Evolutionary conservation across 2,329 filamentous ascomycete species (phyloP).

Genomic region (Fusarium sp.): DNA sequence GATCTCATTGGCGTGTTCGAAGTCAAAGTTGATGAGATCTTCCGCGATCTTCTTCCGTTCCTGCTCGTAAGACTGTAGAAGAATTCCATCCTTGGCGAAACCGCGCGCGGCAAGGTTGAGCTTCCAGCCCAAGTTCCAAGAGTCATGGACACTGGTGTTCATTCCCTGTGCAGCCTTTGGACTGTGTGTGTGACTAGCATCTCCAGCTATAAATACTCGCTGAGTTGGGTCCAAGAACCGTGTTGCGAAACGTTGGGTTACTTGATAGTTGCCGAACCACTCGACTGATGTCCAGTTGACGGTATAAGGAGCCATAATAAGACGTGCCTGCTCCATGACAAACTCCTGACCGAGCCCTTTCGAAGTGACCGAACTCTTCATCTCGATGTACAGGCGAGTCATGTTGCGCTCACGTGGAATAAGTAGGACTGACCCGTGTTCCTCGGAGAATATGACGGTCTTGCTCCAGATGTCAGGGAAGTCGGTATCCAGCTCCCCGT

Average conservation of each 20-base stretch:
- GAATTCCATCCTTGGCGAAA: constrained; percentile 58
- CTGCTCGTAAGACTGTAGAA: constrained; percentile 70
- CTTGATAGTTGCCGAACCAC: constrained; percentile 79
- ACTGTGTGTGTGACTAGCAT: constrained; percentile 77
- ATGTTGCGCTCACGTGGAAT: constrained; percentile 79
- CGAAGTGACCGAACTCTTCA: constrained; percentile 57
- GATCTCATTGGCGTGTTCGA: constrained; percentile 66
- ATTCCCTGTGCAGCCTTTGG: constrained; percentile 76
- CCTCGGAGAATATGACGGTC: constrained; percentile 73
- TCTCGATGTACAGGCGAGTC: constrained; percentile 71
- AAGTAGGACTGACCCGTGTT: constrained; percentile 74
- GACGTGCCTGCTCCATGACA: constrained; percentile 73
- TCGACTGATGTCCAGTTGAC: constrained; percentile 68
- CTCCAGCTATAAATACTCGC: constrained; percentile 72
- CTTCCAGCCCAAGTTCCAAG: constrained; percentile 69
- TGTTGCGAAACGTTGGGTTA: constrained; percentile 76
- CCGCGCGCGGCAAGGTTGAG: constrained; percentile 64
- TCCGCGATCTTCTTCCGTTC: constrained; percentile 71
- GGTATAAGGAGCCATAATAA: constrained; percentile 67
- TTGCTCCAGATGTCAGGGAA: constrained; percentile 82
- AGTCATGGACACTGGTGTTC: constrained; percentile 71
- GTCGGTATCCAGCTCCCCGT: constrained; percentile 75
- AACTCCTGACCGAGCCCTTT: constrained; percentile 67
- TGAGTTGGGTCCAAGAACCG: constrained; percentile 70
- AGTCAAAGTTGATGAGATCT: constrained; percentile 69